Evolutionary conservation across 2,329 filamentous ascomycete species (phyloP).

Genomic region (Orbilia ellipsospora): DNA sequence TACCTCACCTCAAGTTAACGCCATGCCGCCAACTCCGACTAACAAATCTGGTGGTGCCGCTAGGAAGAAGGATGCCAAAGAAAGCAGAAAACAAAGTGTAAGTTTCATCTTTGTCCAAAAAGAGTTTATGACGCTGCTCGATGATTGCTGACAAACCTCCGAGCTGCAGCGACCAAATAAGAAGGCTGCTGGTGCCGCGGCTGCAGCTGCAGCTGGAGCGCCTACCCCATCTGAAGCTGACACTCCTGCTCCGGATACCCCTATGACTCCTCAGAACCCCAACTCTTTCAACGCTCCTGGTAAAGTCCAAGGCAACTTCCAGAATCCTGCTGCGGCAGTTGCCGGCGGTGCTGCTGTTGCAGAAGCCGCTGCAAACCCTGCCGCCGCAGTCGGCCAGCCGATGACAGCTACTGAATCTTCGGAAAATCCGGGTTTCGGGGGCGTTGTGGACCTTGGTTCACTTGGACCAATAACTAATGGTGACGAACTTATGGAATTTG

Average conservation of each 20-base stretch:
- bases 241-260: constrained; percentile 45
- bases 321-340: constrained; percentile 32
- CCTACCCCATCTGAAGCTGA: constrained; percentile 50
- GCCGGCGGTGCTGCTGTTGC: constrained; percentile 18
- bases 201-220: constrained; percentile 42
- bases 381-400: constrained; percentile 23
- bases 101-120: constrained; percentile 57
- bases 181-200: constrained; percentile 71
- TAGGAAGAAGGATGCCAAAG: constrained; percentile 79
- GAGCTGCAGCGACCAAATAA: constrained; percentile 66
- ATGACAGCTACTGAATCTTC: constrained; percentile 42
- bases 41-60: constrained; percentile 78
- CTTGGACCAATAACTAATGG: constrained; percentile 30
- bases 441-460: constrained; percentile 22
- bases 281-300: constrained; percentile 39
- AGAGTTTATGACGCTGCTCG: constrained; percentile 56
- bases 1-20: constrained; percentile 72
- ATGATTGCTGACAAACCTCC: constrained; percentile 36
- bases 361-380: constrained; percentile 32
- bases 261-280: constrained; percentile 45
- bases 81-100: constrained; percentile 73
- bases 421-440: constrained; percentile 32
- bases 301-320: constrained; percentile 44
- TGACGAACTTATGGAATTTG: constrained; percentile 64
- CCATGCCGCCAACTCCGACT: constrained; percentile 78